Base-by-base conservation (phyloP, 306 rosid genomes). In the Geum urbanum region DNA sequence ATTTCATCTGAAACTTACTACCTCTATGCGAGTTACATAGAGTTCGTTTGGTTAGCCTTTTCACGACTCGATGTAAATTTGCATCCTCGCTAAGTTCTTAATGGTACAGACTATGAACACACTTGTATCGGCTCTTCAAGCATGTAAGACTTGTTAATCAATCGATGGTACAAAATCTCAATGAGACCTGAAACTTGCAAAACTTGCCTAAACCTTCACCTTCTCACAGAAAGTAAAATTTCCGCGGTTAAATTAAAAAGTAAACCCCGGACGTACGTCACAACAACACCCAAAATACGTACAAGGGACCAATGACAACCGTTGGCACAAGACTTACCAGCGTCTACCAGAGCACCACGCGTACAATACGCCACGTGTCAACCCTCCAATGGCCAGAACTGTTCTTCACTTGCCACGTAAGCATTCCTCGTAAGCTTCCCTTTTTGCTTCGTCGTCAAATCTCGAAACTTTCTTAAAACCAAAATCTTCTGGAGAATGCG, bases 401-500 rank as follows among this genome's bases (percentile, higher is more conserved):
- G 0, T 13, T n/a, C 10, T 19, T 7, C 53, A 47, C 76, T 72
- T 40, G 65, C 83, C 81, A 87, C 88, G 82, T 81, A 77, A 77
- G 76, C 80, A 22, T 68, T 54, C 69, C 70, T 50, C 14, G 27
- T 0, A n/a, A n/a, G n/a, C 27, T 24, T 24, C 27, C 51, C 41
- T 52, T 13, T 67, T 64, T 41, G 47, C 52, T 43, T 58, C 37
- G 8, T 56, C 35, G 82, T 74, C 78, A 67, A 32, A 72, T 88
- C 79, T 72, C 82, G 40, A 45, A 24, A 13, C 19, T 7, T 16
- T 47, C 47, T 59, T 46, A 32, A 32, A 32, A 32, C 78, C 47
- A 16, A 74, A 52, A 71, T 16, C 71, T 44, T 73, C 67, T 67
- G 78, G 83, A 62, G 85, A 83, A 88, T 88, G 87, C 84, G 88